phyloP scores from a whole-genome alignment of 192 early-diverging fungal species.

The Entomortierella beljakovae region DNA sequence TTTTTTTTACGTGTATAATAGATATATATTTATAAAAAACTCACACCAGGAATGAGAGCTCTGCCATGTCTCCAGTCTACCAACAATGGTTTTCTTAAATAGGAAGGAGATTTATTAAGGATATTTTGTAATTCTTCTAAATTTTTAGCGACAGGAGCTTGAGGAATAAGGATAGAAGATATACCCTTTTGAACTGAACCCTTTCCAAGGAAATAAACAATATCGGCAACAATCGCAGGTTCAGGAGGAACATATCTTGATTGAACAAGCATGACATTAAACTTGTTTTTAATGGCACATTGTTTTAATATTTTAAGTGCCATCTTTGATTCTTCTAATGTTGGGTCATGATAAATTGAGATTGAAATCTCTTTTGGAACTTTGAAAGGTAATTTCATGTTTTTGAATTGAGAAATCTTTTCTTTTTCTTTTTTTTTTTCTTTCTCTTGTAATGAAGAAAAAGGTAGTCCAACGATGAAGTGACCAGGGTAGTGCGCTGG shows the following conservation, averaged over 20 bases:
- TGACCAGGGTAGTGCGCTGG: too few relatives aligned
- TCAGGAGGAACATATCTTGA: slow-evolving; percentile 19
- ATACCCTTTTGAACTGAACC: slow-evolving; percentile 10
- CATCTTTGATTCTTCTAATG: slow-evolving; percentile 2
- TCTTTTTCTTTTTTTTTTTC: slow-evolving; percentile 2
- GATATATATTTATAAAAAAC: background rate
- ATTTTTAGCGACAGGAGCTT: slow-evolving; percentile 17
- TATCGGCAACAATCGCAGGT: slow-evolving; percentile 8
- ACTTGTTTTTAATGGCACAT: slow-evolving; percentile 11
- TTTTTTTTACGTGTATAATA: background rate
- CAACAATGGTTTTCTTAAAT: slow-evolving; percentile 32
- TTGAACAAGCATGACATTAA: slow-evolving; percentile 29
- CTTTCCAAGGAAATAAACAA: slow-evolving; percentile 18
- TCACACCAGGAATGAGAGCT: slow-evolving; percentile 37
- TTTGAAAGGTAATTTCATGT: background rate
- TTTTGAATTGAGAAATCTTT: background rate
- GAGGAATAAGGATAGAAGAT: background rate
- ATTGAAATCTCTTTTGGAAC: slow-evolving; percentile 25
- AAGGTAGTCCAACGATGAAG: background rate
- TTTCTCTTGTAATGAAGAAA: background rate
- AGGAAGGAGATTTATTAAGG: slow-evolving; percentile 12
- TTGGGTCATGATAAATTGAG: slow-evolving; percentile 46
- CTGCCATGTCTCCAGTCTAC: slow-evolving; percentile 39
- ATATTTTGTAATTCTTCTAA: slow-evolving; percentile 29
- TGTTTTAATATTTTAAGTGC: slow-evolving; percentile 24